phyloP scores from a whole-genome alignment of 768 basidiomycete genomes.

The Mycena leptocephala region DNA sequence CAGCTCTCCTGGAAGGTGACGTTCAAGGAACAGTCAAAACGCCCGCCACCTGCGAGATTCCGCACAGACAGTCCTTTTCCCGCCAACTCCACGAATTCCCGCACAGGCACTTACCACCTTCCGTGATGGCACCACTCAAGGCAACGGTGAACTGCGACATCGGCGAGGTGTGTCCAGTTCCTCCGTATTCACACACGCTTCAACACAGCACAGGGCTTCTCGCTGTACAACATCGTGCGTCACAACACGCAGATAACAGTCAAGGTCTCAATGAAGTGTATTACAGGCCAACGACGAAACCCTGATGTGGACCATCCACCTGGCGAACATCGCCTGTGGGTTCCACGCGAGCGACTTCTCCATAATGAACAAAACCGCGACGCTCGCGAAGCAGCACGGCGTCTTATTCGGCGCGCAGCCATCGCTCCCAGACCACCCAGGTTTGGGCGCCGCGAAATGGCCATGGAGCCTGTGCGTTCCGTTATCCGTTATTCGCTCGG shows the following conservation, averaged over 20 bases:
- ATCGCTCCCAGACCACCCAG: constrained; percentile 74
- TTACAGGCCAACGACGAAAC: constrained; percentile 66
- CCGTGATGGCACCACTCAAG: constrained; percentile 44
- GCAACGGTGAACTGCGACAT: constrained; percentile 72
- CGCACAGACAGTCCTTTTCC: too few relatives aligned
- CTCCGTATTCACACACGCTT: not conserved
- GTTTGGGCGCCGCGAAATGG: constrained; percentile 81
- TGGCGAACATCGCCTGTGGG: constrained; percentile 79
- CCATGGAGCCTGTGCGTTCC: constrained; percentile 68
- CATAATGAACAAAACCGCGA: constrained; percentile 76
- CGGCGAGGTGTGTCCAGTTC: constrained; percentile 60
- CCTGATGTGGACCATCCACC: constrained; percentile 71
- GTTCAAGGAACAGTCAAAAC: too few relatives aligned
- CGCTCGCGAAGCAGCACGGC: constrained; percentile 68
- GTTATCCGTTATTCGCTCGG: not conserved
- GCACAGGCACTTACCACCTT: not conserved
- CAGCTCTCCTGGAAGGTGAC: too few relatives aligned
- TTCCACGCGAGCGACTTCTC: constrained; percentile 81
- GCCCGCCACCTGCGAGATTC: too few relatives aligned
- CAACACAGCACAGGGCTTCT: constrained; percentile 60
- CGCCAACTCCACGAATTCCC: too few relatives aligned
- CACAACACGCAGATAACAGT: too few relatives aligned
- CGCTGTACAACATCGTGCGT: constrained; percentile 63
- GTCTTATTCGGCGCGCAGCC: constrained; percentile 81
- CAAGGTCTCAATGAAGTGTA: not conserved